A percentile compares a stretch with the other conserved stretches of the same genome.
Evolutionary conservation across 352 stramenopile species (phyloP).

Genomic region (Globisporangium echinulatum): DNA sequence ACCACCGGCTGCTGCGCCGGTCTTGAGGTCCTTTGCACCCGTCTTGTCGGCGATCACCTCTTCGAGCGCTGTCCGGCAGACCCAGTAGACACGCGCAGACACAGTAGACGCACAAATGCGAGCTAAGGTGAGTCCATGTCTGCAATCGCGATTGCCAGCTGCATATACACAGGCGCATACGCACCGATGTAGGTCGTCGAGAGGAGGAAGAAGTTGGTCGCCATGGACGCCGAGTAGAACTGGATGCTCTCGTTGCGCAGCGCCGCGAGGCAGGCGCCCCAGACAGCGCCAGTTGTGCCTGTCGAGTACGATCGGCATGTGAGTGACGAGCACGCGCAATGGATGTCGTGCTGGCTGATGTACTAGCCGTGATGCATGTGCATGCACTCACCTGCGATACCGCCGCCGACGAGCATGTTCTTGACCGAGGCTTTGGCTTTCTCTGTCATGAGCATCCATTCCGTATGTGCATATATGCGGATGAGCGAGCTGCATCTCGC

Average conservation of each 20-base stretch:
- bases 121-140: no score
- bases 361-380: not conserved
- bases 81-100: not conserved
- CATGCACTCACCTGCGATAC: constrained; percentile 27
- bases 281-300: constrained; percentile 48
- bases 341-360: not conserved
- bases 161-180: not conserved
- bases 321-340: not conserved
- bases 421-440: constrained; percentile 64
- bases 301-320: not conserved
- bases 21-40: constrained; percentile 55
- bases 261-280: constrained; percentile 52
- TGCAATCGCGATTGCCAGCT: no score
- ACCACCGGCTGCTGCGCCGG: constrained; percentile 40
- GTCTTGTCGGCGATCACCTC: constrained; percentile 71
- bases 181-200: constrained; percentile 82
- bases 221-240: constrained; percentile 82
- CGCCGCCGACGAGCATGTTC: constrained; percentile 61
- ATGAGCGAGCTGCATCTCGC: not conserved
- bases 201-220: constrained; percentile 79
- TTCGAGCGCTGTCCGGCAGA: constrained; percentile 41
- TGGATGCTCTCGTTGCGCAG: constrained; percentile 69
- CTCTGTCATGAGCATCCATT: constrained; percentile 15
- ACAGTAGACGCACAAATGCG: no score
- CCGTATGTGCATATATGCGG: constrained; percentile 5